phyloP scores from a whole-genome alignment of 495 filamentous ascomycete genomes.

The Podospora pseudocomata region DNA sequence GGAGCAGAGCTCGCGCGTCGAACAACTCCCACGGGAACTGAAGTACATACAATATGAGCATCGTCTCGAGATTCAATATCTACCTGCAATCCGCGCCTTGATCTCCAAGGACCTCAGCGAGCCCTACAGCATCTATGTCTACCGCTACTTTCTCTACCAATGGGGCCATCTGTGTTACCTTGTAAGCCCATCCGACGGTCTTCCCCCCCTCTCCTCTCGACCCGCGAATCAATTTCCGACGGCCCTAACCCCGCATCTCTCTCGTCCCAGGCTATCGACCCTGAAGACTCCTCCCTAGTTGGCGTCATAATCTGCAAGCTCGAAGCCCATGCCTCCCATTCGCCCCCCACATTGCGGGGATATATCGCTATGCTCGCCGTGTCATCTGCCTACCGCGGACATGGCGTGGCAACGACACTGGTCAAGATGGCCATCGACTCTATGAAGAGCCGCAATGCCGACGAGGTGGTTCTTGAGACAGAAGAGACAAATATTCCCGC shows the following conservation, averaged over 20 bases:
- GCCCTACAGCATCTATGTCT: slow-evolving; percentile 99
- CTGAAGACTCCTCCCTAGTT: slow-evolving; percentile 50
- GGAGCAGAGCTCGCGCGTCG: slow-evolving; percentile 23
- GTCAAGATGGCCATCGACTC: slow-evolving; percentile 89
- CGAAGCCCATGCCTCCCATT: slow-evolving; percentile 71
- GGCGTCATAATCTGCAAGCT: slow-evolving; percentile 97
- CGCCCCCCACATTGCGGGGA: slow-evolving; percentile 73
- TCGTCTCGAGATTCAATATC: slow-evolving; percentile 71
- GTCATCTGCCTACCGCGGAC: slow-evolving; percentile 68
- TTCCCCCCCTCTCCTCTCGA: background rate
- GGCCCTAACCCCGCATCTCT: slow-evolving; percentile 3
- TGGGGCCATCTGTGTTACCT: slow-evolving; percentile 97
- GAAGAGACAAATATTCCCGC: slow-evolving; percentile 91
- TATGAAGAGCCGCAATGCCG: slow-evolving; percentile 78
- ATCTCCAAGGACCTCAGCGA: slow-evolving; percentile 98
- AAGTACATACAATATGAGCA: slow-evolving; percentile 82
- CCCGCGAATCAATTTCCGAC: slow-evolving; percentile 11
- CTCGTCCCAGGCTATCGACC: slow-evolving; percentile 62
- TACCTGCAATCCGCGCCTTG: slow-evolving; percentile 82
- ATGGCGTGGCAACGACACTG: slow-evolving; percentile 86
- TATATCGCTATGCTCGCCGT: slow-evolving; percentile 99
- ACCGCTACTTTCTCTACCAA: slow-evolving; percentile 97
- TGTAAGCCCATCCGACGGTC: slow-evolving; percentile 41
- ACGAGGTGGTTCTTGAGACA: slow-evolving; percentile 95
- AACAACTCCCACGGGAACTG: slow-evolving; percentile 51